Evolutionary conservation across 163 green algal species (phyloP), one percentile per base, ranked within the genome.

Genomic region (Coccomyxa subellipsoidea): DNA sequence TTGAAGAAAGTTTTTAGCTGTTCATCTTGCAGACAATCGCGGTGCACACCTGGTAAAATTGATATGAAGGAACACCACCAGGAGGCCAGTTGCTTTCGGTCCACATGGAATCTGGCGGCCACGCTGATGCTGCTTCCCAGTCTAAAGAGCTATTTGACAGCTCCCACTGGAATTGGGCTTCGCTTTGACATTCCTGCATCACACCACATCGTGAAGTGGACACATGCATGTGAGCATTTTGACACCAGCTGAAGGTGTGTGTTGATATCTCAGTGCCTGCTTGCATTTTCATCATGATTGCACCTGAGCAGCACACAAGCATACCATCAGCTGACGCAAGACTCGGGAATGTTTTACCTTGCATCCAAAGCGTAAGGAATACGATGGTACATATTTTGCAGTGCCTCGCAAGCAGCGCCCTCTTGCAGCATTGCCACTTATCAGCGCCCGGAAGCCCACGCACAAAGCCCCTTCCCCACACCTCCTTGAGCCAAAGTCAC

Each of bases 51-150:
- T 73, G 66, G 32, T 73, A 73, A 10, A 73, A 23, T 23, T n/a
- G 21, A 8, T 36, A 34, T 7, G 31, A 8, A 36, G 66, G 66
- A 23, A 73, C n/a, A 23, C 66, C 70, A 23, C 54, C 84, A 27
- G 12, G 21, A 0, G 86, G 86, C 89, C 89, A 93, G 81, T 91
- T 91, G 85, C 86, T 91, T 71, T 93, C 89, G 2, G 81, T 85
- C 88, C 86, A 92, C 59, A 91, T 39, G 18, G 82, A 77, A 23
- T 93, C 89, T 5, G 54, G 66, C 3, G 88, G 86, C 88, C 84
- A 91, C 15, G 76, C 86, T 69, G 79, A 25, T 71, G 66, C 38
- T 29, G n/a, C 31, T 78, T 86, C 85, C 88, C 88, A 91, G 0
- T 27, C 34, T 9, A 34, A 36, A 73, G 66, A 73, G 21, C 29